These are phyloP conservation scores for Xylaria grammica DNA, from an alignment of 495 filamentous ascomycete genomes.

Conservation along the genomic window DNA sequence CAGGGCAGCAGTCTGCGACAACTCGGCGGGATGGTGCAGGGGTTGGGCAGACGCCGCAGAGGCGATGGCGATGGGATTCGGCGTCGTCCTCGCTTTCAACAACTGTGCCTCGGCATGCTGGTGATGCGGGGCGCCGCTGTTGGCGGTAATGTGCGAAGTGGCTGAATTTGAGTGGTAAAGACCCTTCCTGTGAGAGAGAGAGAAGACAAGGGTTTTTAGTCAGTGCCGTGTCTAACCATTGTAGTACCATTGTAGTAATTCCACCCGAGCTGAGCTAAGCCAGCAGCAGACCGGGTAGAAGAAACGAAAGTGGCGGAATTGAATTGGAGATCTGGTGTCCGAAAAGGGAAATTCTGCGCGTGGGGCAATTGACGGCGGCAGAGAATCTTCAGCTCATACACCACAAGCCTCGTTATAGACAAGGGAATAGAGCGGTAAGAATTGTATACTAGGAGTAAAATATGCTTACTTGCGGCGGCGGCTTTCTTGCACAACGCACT, in stretches of 20 bases:
- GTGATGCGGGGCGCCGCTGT: slow-evolving; percentile 30
- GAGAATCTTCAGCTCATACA: slow-evolving; percentile 11
- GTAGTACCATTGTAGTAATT: slow-evolving; percentile 8
- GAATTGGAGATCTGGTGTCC: slow-evolving; percentile 15
- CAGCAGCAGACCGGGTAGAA: neutral
- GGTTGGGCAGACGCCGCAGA: slow-evolving; percentile 27
- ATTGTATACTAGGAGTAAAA: slow-evolving; percentile 11
- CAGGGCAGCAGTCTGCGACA: slow-evolving; percentile 35
- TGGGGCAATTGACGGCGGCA: slow-evolving; percentile 28
- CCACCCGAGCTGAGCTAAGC: neutral
- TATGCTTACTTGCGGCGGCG: slow-evolving; percentile 81
- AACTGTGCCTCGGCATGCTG: slow-evolving; percentile 45
- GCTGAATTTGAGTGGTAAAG: slow-evolving; percentile 39
- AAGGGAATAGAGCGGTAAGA: slow-evolving; percentile 23
- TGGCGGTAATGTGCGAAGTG: slow-evolving; percentile 24
- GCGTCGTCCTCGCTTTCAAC: slow-evolving; percentile 40
- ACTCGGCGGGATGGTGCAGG: slow-evolving; percentile 34
- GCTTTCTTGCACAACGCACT: slow-evolving; percentile 88
- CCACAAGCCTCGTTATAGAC: slow-evolving; percentile 24
- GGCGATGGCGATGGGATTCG: slow-evolving; percentile 38
- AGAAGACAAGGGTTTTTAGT: slow-evolving; percentile 32
- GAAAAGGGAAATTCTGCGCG: slow-evolving; percentile 23
- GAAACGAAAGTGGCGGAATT: neutral
- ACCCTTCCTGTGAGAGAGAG: slow-evolving; percentile 45
- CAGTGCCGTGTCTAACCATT: neutral